Evolutionary conservation across 257 asterid genomes (phyloP).

Genomic region (Jaltomata sinuosa): DNA sequence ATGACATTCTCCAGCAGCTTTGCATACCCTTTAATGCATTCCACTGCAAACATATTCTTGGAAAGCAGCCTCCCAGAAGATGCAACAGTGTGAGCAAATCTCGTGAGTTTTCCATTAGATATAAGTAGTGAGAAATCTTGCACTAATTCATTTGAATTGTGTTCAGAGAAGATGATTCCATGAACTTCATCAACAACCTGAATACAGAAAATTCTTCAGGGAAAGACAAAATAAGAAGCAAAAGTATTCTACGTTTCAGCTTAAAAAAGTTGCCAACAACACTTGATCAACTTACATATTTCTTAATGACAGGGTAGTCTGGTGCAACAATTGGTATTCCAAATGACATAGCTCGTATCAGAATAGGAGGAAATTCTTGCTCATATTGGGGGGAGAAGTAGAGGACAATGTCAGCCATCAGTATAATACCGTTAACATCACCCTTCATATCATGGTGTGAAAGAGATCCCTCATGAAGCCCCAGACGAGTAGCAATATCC

Average conservation of each 20-base stretch:
- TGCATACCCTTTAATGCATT: slow-evolving; percentile 60
- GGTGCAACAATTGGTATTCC: slow-evolving; percentile 82
- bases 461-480: slow-evolving; percentile 65
- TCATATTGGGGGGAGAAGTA: slow-evolving; percentile 88
- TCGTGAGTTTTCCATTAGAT: slow-evolving; percentile 56
- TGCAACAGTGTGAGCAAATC: slow-evolving; percentile 59
- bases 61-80: slow-evolving; percentile 71
- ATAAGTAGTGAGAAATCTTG: slow-evolving; percentile 61
- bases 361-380: slow-evolving; percentile 80
- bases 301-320: slow-evolving; percentile 57
- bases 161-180: slow-evolving; percentile 56
- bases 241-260: neutral
- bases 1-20: slow-evolving; percentile 62
- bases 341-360: slow-evolving; percentile 86
- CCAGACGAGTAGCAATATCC: slow-evolving; percentile 72
- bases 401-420: slow-evolving; percentile 89
- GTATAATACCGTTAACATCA: slow-evolving; percentile 61
- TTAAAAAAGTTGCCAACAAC: slow-evolving; percentile 10
- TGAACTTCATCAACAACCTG: slow-evolving; percentile 86
- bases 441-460: slow-evolving; percentile 62
- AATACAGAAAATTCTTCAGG: slow-evolving; percentile 13
- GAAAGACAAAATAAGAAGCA: neutral
- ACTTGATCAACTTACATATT: slow-evolving; percentile 50
- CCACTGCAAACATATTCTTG: slow-evolving; percentile 78
- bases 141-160: slow-evolving; percentile 50